phyloP scores from a whole-genome alignment of 495 filamentous ascomycete genomes.

The Lophiostoma macrostomum region DNA sequence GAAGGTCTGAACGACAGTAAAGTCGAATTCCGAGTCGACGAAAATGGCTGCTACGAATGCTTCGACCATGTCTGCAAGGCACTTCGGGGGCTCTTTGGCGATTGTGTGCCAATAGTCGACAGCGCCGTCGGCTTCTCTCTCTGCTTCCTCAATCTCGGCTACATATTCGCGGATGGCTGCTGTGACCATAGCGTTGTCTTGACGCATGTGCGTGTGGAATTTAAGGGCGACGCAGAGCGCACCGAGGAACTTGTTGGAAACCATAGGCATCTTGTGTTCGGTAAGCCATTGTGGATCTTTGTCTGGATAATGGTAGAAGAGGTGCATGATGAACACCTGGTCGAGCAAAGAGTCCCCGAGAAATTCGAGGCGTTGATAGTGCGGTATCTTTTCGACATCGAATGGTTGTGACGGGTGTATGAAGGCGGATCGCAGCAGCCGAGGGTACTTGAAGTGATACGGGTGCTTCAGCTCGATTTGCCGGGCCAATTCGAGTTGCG shows the following conservation, averaged over 20 bases:
- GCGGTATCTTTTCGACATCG: constrained; percentile 72
- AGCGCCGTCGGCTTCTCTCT: constrained; percentile 52
- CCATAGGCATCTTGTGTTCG: constrained; percentile 99
- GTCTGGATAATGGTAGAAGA: constrained; percentile 72
- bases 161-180: constrained; percentile 68
- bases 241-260: constrained; percentile 91
- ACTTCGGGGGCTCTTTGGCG: constrained; percentile 69
- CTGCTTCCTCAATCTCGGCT: constrained; percentile 59
- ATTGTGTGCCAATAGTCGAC: constrained; percentile 75
- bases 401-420: constrained; percentile 78
- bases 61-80: constrained; percentile 84
- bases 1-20: constrained; percentile 67
- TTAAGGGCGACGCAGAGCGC: constrained; percentile 72
- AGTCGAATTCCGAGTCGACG: constrained; percentile 84
- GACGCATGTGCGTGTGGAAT: constrained; percentile 70
- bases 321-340: constrained; percentile 75
- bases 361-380: constrained; percentile 92
- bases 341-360: constrained; percentile 88
- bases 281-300: constrained; percentile 96
- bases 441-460: constrained; percentile 79
- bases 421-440: constrained; percentile 79
- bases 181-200: constrained; percentile 57
- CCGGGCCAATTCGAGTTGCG: constrained; percentile 63
- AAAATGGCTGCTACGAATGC: constrained; percentile 88
- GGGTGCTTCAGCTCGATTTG: constrained; percentile 64